Conservation (phyloP, 2,329 filamentous ascomycete species). For the Aureobasidium sp. region DNA sequence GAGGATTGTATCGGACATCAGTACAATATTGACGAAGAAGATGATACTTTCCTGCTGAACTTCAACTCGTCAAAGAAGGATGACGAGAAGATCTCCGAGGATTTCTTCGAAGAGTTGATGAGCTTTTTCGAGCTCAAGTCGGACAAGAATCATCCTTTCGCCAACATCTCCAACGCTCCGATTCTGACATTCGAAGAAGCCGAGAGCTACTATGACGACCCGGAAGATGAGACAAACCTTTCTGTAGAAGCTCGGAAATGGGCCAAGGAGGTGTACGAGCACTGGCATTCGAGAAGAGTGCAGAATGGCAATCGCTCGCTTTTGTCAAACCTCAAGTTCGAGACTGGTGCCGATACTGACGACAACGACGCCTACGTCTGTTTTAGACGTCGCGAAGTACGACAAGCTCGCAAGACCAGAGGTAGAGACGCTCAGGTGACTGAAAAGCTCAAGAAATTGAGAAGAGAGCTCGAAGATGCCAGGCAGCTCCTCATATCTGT, state of each 20-base stretch:
- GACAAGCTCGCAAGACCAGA: slow-evolving; percentile 89
- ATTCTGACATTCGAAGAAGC: slow-evolving; percentile 52
- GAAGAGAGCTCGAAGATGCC: slow-evolving; percentile 84
- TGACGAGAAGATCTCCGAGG: slow-evolving; percentile 65
- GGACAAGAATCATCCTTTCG: slow-evolving; percentile 76
- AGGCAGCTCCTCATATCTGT: slow-evolving; percentile 72
- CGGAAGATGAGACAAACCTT: slow-evolving; percentile 38
- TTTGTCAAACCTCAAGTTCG: slow-evolving; percentile 79
- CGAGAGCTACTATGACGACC: slow-evolving; percentile 56
- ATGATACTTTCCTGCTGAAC: slow-evolving; percentile 74
- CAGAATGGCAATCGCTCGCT: slow-evolving; percentile 63
- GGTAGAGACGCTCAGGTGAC: slow-evolving; percentile 88
- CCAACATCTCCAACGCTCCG: slow-evolving; percentile 80
- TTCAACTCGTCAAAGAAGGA: slow-evolving; percentile 68
- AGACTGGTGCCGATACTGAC: slow-evolving; percentile 88
- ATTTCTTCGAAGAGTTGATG: slow-evolving; percentile 91
- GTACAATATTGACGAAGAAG: slow-evolving; percentile 92
- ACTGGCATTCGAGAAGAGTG: slow-evolving; percentile 73
- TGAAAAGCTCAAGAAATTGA: slow-evolving; percentile 87
- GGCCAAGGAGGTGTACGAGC: slow-evolving; percentile 76
- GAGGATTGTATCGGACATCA: slow-evolving; percentile 86
- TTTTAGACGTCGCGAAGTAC: slow-evolving; percentile 89
- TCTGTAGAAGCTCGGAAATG: slow-evolving; percentile 49
- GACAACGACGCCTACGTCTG: slow-evolving; percentile 97
- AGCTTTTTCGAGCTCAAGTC: slow-evolving; percentile 89